These are phyloP conservation scores for Flaveria ramosissima DNA, from an alignment of 129 eudicot species.

Conservation along the genomic window DNA sequence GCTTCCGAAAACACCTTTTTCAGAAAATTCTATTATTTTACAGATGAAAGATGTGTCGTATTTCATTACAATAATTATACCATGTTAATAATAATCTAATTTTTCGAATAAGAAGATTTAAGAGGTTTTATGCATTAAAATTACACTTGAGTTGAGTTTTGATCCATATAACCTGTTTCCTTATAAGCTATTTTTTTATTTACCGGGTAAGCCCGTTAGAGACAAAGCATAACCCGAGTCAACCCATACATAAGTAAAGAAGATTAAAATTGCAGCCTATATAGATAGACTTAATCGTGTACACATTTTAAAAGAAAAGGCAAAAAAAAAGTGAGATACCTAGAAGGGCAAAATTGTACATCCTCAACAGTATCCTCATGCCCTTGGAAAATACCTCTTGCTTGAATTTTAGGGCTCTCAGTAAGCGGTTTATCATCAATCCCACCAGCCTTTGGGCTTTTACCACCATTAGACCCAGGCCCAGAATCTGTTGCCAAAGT, in stretches of 20 bases:
- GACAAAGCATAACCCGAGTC: neutral
- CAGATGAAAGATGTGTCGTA: neutral
- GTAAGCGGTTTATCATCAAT: constrained; percentile 46
- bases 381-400: constrained; percentile 82
- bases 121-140: neutral
- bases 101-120: neutral
- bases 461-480: constrained; percentile 53
- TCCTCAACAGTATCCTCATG: constrained; percentile 92
- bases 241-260: neutral
- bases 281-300: neutral
- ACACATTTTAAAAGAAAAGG: neutral
- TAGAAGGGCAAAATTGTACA: constrained; percentile 94
- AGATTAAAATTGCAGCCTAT: neutral
- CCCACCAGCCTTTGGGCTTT: constrained; percentile 44
- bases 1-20: neutral
- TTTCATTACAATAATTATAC: neutral
- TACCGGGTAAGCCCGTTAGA: neutral
- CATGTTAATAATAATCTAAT: neutral
- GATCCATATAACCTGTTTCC: neutral
- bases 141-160: neutral
- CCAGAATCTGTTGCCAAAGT: constrained; percentile 69
- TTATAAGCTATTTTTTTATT: neutral
- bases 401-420: constrained; percentile 63
- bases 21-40: neutral
- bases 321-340: constrained; percentile 42